Evolutionary conservation across 805 yeast genomes (phyloP).

Genomic region (Saccharomycopsis fibuligera): DNA sequence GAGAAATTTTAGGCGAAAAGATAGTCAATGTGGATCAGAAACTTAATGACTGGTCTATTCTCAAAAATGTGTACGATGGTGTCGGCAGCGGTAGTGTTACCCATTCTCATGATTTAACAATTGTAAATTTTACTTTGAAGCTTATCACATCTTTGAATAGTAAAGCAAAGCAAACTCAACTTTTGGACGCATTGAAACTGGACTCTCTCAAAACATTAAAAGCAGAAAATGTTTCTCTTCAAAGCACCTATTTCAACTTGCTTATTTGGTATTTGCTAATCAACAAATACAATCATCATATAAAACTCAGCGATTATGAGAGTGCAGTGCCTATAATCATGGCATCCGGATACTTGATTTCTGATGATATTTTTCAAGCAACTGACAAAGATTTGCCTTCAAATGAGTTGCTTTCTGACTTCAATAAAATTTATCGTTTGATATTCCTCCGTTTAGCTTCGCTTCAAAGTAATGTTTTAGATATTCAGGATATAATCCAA

Average conservation of each 20-base stretch:
- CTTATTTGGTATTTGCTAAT: constrained; percentile 7
- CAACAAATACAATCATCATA: neutral
- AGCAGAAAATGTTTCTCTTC: neutral
- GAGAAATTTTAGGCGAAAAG: neutral
- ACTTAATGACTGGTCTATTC: neutral
- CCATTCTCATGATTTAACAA: constrained; percentile 5
- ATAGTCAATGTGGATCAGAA: constrained; percentile 1
- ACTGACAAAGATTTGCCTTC: neutral
- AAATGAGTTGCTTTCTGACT: neutral
- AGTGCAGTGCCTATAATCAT: constrained; percentile 4
- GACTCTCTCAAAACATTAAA: neutral
- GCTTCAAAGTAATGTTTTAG: neutral
- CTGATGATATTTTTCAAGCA: neutral
- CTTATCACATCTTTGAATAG: neutral
- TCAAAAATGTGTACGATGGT: constrained; percentile 5
- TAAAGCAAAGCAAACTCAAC: neutral
- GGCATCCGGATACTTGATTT: constrained; percentile 1
- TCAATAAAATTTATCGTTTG: constrained; percentile 1
- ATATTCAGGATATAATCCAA: constrained; percentile 1
- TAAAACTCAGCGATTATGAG: neutral
- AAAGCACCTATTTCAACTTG: constrained; percentile 4
- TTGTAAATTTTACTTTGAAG: constrained; percentile 2
- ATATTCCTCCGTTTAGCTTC: neutral
- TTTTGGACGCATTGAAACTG: neutral
- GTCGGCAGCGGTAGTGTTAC: neutral